These are phyloP conservation scores for Saprolegnia parasitica DNA, from an alignment of 352 stramenopile species.

Conservation along the genomic window DNA sequence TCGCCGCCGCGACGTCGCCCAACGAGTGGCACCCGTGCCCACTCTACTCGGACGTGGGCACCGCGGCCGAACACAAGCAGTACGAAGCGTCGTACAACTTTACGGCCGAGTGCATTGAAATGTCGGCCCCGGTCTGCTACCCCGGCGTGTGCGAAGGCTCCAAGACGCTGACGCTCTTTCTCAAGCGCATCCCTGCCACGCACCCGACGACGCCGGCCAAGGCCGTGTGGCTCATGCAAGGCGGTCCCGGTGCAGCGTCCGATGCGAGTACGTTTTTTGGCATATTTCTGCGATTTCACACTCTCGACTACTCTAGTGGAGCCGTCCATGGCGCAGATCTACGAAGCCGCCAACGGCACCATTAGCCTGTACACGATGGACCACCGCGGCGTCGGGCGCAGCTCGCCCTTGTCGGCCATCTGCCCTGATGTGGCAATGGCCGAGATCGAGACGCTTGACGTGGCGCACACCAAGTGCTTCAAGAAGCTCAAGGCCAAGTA, in stretches of 20 bases:
- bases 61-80: too few relatives aligned
- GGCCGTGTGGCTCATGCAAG: slow-evolving; percentile 29
- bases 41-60: neutral
- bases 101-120: slow-evolving; percentile 21
- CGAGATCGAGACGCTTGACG: neutral
- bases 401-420: neutral
- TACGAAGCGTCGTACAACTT: neutral
- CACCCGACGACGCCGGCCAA: slow-evolving; percentile 1
- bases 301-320: neutral
- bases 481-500: neutral
- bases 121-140: slow-evolving; percentile 31
- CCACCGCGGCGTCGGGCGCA: slow-evolving; percentile 23
- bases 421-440: neutral
- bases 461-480: neutral
- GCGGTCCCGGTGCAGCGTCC: slow-evolving; percentile 28
- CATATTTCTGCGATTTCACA: neutral
- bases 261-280: slow-evolving; percentile 23
- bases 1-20: neutral
- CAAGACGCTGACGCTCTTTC: slow-evolving; percentile 29
- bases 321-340: neutral
- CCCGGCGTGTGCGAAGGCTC: slow-evolving; percentile 30
- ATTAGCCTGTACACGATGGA: slow-evolving; percentile 51
- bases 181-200: slow-evolving; percentile 31
- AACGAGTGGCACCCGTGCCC: neutral
- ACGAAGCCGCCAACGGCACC: slow-evolving; percentile 19